phyloP scores from a whole-genome alignment of 2,329 filamentous ascomycete genomes.

The Fusarium keratoplasticum region DNA sequence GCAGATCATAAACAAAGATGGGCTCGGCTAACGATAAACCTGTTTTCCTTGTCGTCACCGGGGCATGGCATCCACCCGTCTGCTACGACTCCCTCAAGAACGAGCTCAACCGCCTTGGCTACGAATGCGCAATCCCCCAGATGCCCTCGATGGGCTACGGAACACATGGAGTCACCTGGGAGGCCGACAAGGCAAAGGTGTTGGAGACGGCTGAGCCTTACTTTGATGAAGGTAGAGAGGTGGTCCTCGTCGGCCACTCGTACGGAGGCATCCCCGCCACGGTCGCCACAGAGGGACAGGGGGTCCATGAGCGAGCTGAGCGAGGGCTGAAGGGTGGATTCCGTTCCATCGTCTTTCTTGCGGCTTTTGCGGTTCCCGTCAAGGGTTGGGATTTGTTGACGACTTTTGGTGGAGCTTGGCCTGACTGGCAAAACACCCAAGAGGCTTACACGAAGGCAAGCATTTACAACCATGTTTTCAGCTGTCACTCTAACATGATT shows the following conservation, averaged over 20 bases:
- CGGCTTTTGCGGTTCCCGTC: slow-evolving; percentile 20
- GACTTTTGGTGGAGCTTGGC: slow-evolving; percentile 10
- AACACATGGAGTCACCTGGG: slow-evolving; percentile 14
- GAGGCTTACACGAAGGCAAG: slow-evolving; percentile 16
- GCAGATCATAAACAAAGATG: background rate
- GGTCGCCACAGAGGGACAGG: slow-evolving; percentile 3
- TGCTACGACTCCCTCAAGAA: slow-evolving; percentile 13
- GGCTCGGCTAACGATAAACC: background rate
- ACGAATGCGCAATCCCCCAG: slow-evolving; percentile 1
- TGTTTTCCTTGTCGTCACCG: slow-evolving; percentile 15
- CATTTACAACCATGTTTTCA: background rate
- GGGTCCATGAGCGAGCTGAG: background rate
- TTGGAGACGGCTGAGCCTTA: slow-evolving; percentile 2
- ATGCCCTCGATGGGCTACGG: slow-evolving; percentile 4
- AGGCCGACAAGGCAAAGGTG: slow-evolving; percentile 12
- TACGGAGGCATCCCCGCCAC: slow-evolving; percentile 24
- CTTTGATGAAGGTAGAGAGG: background rate
- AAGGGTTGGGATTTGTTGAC: slow-evolving; percentile 25
- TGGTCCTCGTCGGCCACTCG: slow-evolving; percentile 20
- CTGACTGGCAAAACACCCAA: slow-evolving; percentile 1
- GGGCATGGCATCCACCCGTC: slow-evolving; percentile 22
- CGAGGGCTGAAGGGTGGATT: slow-evolving; percentile 8
- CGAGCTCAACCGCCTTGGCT: background rate
- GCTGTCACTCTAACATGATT: background rate
- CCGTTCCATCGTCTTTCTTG: slow-evolving; percentile 7